Percentiles rank a stretch among this genome's conserved stretches.
These are phyloP conservation scores for Nadsonia fulvescens DNA, from an alignment of 805 yeast species.

Conservation along the genomic window DNA sequence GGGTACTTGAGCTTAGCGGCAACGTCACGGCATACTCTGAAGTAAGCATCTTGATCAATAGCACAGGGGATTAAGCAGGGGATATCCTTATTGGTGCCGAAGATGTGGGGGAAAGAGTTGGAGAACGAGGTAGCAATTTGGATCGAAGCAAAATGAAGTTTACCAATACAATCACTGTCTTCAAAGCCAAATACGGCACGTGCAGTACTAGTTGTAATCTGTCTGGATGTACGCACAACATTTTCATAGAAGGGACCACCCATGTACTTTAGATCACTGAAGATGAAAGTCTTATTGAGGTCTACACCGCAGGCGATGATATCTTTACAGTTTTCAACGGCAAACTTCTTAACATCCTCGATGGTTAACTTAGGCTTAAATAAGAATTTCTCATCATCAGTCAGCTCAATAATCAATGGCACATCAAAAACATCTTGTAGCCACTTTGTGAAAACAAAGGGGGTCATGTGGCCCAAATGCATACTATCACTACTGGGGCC, in stretches of 20 bases:
- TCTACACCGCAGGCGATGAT: constrained; percentile 89
- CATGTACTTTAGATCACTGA: constrained; percentile 85
- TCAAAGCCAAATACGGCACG: constrained; percentile 92
- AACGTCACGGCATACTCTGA: constrained; percentile 93
- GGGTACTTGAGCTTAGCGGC: constrained; percentile 81
- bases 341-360: constrained; percentile 67
- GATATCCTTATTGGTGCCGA: constrained; percentile 73
- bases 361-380: constrained; percentile 83
- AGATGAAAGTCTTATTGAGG: constrained; percentile 85
- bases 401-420: constrained; percentile 81
- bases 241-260: constrained; percentile 87
- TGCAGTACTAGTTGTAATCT: constrained; percentile 93
- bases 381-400: constrained; percentile 93
- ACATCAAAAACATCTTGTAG: constrained; percentile 94
- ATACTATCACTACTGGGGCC: constrained; percentile 90
- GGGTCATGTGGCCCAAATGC: constrained; percentile 95
- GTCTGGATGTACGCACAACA: constrained; percentile 81
- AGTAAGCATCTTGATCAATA: constrained; percentile 96
- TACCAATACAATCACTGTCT: constrained; percentile 90
- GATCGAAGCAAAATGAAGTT: constrained; percentile 83
- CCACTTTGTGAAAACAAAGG: constrained; percentile 93
- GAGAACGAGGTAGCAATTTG: constrained; percentile 96
- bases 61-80: constrained; percentile 98
- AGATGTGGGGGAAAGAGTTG: constrained; percentile 83
- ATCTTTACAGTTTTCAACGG: constrained; percentile 76